Conservation (phyloP, 345 rosid species). For the Cochlearia excelsa region DNA sequence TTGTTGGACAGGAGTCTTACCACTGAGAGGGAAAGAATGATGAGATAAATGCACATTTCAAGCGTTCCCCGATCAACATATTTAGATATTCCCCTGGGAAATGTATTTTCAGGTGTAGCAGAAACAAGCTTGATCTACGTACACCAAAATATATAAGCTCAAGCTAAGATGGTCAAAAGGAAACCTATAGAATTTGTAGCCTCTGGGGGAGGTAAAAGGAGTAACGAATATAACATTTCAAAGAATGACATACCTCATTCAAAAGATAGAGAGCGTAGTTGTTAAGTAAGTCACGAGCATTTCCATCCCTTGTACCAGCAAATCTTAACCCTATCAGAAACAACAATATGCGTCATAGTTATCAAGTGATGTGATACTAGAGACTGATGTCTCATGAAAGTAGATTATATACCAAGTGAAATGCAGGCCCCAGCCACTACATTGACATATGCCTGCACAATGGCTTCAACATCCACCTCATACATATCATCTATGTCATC, state of each 20-base stretch:
- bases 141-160: conserved; percentile 27
- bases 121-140: conserved; percentile 83
- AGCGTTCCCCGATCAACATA: conserved; percentile 87
- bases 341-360: conserved; percentile 26
- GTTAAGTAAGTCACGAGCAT: conserved; percentile 79
- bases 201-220: conserved; percentile 10
- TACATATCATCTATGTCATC: conserved; percentile 63
- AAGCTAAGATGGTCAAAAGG: conserved; percentile 13
- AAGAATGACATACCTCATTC: conserved; percentile 67
- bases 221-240: conserved; percentile 21
- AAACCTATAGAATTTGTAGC: conserved; percentile 10
- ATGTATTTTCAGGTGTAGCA: conserved; percentile 43
- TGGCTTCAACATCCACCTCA: conserved; percentile 73
- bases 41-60: conserved; percentile 87
- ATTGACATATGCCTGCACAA: conserved; percentile 87
- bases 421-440: conserved; percentile 92
- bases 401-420: conserved; percentile 64
- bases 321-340: conserved; percentile 72
- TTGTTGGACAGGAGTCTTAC: conserved; percentile 36
- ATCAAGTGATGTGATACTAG: conserved; percentile 19
- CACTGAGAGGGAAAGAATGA: conserved; percentile 86
- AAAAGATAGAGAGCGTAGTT: conserved; percentile 74
- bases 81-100: conserved; percentile 74
- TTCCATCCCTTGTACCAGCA: conserved; percentile 87
- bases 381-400: conserved; percentile 18